Evolutionary conservation across 768 basidiomycete genomes (phyloP).

Genomic region (Kwoniella heveanensis): DNA sequence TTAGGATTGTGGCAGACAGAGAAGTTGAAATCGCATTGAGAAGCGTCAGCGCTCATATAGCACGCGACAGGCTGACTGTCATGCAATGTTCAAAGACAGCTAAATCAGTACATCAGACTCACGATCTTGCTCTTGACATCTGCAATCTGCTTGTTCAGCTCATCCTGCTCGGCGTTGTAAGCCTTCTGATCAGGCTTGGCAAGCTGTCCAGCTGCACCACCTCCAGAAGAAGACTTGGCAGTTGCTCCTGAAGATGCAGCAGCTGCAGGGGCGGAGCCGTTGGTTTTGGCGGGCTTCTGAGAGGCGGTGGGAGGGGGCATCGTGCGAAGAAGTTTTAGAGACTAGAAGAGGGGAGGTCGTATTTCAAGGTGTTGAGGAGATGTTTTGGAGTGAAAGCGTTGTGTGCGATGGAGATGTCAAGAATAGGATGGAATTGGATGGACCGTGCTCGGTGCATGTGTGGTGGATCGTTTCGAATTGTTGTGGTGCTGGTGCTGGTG

Average conservation of each 20-base stretch:
- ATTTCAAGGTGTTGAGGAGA: no score
- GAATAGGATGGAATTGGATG: not conserved
- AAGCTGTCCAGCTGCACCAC: constrained; percentile 37
- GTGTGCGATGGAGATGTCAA: not conserved
- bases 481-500: not conserved
- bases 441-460: not conserved
- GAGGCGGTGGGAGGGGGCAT: constrained; percentile 56
- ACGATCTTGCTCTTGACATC: constrained; percentile 76
- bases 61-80: no score
- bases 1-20: no score
- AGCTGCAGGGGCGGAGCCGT: constrained; percentile 25
- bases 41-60: no score
- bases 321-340: not conserved
- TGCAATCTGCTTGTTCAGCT: constrained; percentile 80
- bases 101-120: constrained; percentile 53
- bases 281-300: constrained; percentile 42
- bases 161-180: constrained; percentile 84
- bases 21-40: no score
- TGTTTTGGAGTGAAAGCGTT: not conserved
- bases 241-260: constrained; percentile 12
- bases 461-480: not conserved
- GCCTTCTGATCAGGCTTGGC: constrained; percentile 78
- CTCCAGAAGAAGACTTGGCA: constrained; percentile 25
- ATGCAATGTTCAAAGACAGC: no score
- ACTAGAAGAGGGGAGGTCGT: not conserved